Evolutionary conservation across 2,329 filamentous ascomycete species (phyloP), one percentile per base, ranked within the genome.

Genomic region (Sporothrix brasiliensis): DNA sequence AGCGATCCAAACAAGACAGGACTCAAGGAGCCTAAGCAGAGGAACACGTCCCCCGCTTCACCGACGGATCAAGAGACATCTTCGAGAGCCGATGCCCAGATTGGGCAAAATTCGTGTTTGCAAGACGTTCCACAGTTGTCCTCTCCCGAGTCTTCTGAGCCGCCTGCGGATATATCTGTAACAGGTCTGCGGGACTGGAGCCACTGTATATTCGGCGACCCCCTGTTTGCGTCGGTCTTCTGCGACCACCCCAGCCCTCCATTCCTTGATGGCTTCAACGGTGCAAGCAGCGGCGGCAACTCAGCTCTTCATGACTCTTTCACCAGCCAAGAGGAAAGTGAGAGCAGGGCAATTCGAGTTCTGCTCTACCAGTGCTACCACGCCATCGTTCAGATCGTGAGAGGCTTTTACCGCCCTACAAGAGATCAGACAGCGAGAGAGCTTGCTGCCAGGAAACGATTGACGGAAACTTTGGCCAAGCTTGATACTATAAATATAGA

Each of bases 301-400:
- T n/a, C 53, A 2, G 30, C 14, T 14, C 11, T 44, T 14, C 16
- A 30, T 41, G 61, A 69, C 70, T 74, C 14, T 61, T 34, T 50
- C 19, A 44, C 52, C 21, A 68, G 30, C 10, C 47, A 70, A 73
- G 56, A 76, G 54, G 47, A 70, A 58, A 24, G 68, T 19, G 66
- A 73, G 14, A 76, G 24, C 78, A 79, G n/a, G 81, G 74, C 78
- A n/a, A 77, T 82, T 2, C 81, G 87, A 13, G 74, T 87, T 7
- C 77, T 89, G 2, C 77, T 89, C 3, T 89, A 89, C 77, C 82
- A 85, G 72, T 86, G 85, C 74, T 89, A 87, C 75, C 85, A 88
- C 73, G 83, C 85, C 3, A 79, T 84, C 0, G 81, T 83, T 4
- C 77, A 79, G 52, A 82, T 89, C 5, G 86, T 88, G 2, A 80